Evolutionary conservation across 1,284 basidiomycete species (phyloP), one percentile per base, ranked within the genome.

Genomic region (Tylopilus sp.): DNA sequence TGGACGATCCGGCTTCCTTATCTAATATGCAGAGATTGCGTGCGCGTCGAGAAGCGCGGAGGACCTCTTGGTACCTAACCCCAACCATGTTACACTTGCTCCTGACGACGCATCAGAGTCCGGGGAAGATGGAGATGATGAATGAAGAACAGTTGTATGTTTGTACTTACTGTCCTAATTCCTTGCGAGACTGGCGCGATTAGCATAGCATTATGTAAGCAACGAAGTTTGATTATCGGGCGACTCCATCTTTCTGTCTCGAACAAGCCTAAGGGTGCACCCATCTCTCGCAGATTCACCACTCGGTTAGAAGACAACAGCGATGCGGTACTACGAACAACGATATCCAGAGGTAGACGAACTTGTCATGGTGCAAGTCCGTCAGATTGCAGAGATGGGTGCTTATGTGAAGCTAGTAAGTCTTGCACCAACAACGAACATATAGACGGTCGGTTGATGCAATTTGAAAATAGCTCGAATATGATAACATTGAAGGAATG

Each of bases 401-500:
- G 95, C 96, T 46, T 99, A 99, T 70, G 96, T 99, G 60, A 97
- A 97, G 71, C 80, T 99, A 61, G 92, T 94, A 59, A 63, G 89
- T 76, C 29, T 9, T 6, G n/a, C 38, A 3, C 12, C n/a, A 12
- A 29, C 48, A 18, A 5, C n/a, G 6, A 29, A 39, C 31, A 8
- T 3, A 35, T 29, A 7, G 18, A 44, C 39, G 20, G 5, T 40
- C 31, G 17, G 52, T 39, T 28, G 14, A 55, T n/a, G 8, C 15
- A 20, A 21, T 21, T 15, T n/a, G 45, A 17, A 9, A 15, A 20
- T 69, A 96, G 93, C 85, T 98, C 64, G 94, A 98, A 73, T 98
- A 99, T 68, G 95, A 99, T 72, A 94, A 94, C 68, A 96, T 95
- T 52, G 96, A 99, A 70, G 95, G 96, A 61, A 99, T 99, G 95